Conservation (phyloP, 129 eudicot species). For the Calendula officinalis region DNA sequence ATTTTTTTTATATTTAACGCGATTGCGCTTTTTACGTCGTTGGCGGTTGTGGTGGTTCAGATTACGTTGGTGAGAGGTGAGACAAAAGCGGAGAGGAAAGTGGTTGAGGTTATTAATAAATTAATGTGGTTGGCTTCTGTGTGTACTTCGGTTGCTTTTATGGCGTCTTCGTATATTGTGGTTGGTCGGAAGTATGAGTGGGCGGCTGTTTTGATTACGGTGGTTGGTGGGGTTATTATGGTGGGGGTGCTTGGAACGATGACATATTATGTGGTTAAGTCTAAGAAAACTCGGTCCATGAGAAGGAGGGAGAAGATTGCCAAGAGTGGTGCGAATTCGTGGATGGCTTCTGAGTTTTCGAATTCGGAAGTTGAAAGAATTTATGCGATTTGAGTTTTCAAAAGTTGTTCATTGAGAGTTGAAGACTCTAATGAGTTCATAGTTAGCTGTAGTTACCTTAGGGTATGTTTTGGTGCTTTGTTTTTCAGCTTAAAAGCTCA, state of each 20-base stretch:
- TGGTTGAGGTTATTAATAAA: slow-evolving; percentile 66
- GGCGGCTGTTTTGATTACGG: slow-evolving; percentile 61
- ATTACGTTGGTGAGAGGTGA: slow-evolving; percentile 71
- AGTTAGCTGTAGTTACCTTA: slow-evolving; percentile 10
- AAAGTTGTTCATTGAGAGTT: background rate
- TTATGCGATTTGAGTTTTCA: slow-evolving; percentile 52
- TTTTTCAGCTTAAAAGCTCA: slow-evolving; percentile 6
- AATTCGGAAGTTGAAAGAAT: slow-evolving; percentile 64
- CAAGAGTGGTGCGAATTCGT: slow-evolving; percentile 63
- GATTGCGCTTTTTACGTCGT: slow-evolving; percentile 70
- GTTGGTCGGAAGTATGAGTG: slow-evolving; percentile 56
- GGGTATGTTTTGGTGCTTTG: background rate
- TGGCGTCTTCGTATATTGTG: slow-evolving; percentile 66
- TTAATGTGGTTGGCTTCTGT: slow-evolving; percentile 79
- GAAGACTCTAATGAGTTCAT: slow-evolving; percentile 1
- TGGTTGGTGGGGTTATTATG: slow-evolving; percentile 70
- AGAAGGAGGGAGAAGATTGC: slow-evolving; percentile 58
- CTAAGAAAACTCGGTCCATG: slow-evolving; percentile 56
- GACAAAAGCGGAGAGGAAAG: slow-evolving; percentile 58
- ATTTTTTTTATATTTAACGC: slow-evolving; percentile 65
- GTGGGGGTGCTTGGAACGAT: slow-evolving; percentile 66
- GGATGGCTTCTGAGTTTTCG: slow-evolving; percentile 57
- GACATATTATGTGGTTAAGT: slow-evolving; percentile 59
- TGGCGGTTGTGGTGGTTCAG: slow-evolving; percentile 86
- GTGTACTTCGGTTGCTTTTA: slow-evolving; percentile 71